Percentiles rank a stretch among this genome's conserved stretches.
These are phyloP conservation scores for Ganoderma leucocontextum DNA, from an alignment of 1,284 basidiomycete genomes.

Conservation along the genomic window DNA sequence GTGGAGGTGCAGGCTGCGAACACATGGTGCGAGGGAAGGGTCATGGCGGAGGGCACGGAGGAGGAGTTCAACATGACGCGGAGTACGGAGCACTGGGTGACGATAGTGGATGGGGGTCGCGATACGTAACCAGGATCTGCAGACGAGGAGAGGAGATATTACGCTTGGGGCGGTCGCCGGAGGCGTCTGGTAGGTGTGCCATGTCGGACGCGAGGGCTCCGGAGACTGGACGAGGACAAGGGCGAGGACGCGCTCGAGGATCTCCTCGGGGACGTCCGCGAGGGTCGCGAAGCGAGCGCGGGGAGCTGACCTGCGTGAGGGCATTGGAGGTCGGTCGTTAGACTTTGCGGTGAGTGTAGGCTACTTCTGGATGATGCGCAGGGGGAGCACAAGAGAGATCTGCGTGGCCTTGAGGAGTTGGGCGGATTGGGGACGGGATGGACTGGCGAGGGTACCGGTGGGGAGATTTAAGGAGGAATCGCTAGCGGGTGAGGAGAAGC, in stretches of 20 bases:
- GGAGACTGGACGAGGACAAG: conserved; percentile 45
- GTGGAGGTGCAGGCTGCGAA: conserved; percentile 49
- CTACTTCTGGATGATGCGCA: background rate
- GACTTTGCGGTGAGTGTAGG: background rate
- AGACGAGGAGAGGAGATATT: conserved; percentile 57
- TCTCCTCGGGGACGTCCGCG: conserved; percentile 61
- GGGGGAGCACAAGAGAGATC: background rate
- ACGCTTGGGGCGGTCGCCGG: conserved; percentile 28
- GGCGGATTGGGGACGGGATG: conserved; percentile 10
- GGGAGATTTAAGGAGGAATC: conserved; percentile 29
- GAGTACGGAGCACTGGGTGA: conserved; percentile 50
- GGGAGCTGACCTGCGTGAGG: conserved; percentile 1
- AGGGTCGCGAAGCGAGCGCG: conserved; percentile 37
- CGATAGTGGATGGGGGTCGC: conserved; percentile 60
- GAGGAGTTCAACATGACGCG: conserved; percentile 48
- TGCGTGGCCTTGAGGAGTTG: conserved; percentile 6
- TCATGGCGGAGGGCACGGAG: conserved; percentile 47
- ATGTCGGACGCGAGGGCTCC: conserved; percentile 36
- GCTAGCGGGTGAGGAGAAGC: conserved; percentile 22
- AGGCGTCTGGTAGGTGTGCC: conserved; percentile 39
- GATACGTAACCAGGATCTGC: conserved; percentile 58
- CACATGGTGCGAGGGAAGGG: conserved; percentile 47
- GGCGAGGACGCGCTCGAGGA: conserved; percentile 59
- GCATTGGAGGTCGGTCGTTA: background rate
- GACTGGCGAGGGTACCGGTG: conserved; percentile 10